Percentiles rank a stretch among this genome's conserved stretches.
Evolutionary conservation across 176 grass and related monocot species (phyloP).

Genomic region (Leersia perrieri): DNA sequence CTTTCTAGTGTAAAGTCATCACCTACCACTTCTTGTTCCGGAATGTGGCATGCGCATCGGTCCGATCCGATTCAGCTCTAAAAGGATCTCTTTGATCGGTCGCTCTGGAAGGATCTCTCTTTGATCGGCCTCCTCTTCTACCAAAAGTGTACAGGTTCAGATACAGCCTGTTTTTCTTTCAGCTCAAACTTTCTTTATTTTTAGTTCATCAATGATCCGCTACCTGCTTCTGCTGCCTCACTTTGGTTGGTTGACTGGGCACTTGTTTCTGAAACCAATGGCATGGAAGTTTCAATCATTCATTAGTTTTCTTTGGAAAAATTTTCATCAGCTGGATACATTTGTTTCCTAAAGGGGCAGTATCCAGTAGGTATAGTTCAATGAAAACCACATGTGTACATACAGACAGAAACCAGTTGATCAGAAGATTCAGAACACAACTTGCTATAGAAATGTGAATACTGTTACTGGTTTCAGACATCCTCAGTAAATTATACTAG

Average conservation of each 20-base stretch:
- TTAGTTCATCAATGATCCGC: not conserved
- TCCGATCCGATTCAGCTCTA: conserved; percentile 32
- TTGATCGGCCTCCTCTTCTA: not conserved
- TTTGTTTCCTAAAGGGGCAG: not conserved
- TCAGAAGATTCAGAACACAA: not conserved
- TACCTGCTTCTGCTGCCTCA: not conserved
- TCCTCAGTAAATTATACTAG: not conserved
- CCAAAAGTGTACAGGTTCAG: conserved; percentile 10
- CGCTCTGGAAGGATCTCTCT: conserved; percentile 40
- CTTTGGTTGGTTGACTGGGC: not conserved
- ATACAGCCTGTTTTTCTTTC: conserved; percentile 15
- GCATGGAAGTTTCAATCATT: not conserved
- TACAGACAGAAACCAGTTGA: not conserved
- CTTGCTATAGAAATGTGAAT: not conserved
- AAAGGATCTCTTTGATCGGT: conserved; percentile 44
- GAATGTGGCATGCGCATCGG: conserved; percentile 39
- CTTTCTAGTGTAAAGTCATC: conserved; percentile 40
- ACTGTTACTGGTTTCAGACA: not conserved
- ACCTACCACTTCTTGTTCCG: conserved; percentile 33
- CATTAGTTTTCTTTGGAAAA: conserved; percentile 1
- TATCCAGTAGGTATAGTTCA: not conserved
- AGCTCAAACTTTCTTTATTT: not conserved
- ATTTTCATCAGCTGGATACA: not conserved
- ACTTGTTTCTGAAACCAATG: not conserved
- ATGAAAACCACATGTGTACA: not conserved